These are phyloP conservation scores for Camelina sativa DNA, from an alignment of 345 rosid species.

Conservation along the genomic window DNA sequence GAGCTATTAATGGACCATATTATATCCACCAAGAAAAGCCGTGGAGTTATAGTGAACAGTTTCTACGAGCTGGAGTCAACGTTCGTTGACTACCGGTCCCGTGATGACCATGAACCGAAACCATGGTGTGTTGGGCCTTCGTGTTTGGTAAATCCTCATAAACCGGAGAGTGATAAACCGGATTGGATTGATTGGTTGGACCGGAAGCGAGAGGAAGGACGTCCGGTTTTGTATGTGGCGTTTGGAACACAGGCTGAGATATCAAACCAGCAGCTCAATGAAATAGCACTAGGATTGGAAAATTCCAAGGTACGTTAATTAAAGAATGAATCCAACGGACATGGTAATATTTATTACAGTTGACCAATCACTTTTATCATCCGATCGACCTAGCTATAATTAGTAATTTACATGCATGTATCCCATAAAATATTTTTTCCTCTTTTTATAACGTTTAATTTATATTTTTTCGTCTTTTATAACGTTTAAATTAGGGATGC, in stretches of 20 bases:
- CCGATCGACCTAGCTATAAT: not conserved
- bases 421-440: no score
- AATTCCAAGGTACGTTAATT: conserved; percentile 45
- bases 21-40: conserved; percentile 29
- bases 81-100: conserved; percentile 49
- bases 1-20: conserved; percentile 13
- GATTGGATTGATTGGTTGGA: conserved; percentile 69
- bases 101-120: conserved; percentile 8
- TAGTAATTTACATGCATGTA: not conserved
- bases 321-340: not conserved
- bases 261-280: conserved; percentile 54
- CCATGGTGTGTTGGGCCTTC: conserved; percentile 65
- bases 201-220: conserved; percentile 47
- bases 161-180: conserved; percentile 37
- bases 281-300: conserved; percentile 59
- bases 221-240: conserved; percentile 65
- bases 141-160: conserved; percentile 41
- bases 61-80: conserved; percentile 65
- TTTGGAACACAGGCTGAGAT: conserved; percentile 77
- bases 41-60: conserved; percentile 56
- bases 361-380: not conserved
- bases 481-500: no score
- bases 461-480: no score
- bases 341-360: not conserved
- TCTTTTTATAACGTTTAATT: no score